Conservation (phyloP, 768 basidiomycete species). For the Naganishia randhawae region DNA sequence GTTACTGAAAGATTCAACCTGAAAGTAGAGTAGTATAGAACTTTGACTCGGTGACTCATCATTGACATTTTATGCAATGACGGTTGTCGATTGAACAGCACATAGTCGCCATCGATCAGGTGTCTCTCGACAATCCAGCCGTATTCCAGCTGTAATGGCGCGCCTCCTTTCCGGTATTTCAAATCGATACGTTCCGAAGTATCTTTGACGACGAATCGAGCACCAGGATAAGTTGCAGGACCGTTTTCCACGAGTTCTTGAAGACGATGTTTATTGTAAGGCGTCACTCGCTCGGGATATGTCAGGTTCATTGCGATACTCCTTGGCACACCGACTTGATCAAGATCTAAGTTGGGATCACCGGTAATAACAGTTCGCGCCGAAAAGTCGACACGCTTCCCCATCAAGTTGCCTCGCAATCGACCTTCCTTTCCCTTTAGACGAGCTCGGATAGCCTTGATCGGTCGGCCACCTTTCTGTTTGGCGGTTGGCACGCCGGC, state of each 20-base stretch:
- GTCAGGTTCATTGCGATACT: conserved; percentile 98
- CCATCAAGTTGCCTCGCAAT: conserved; percentile 96
- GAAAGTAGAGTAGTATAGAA: conserved; percentile 99
- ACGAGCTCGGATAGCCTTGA: conserved; percentile 96
- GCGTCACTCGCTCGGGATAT: conserved; percentile 95
- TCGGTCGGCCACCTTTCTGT: conserved; percentile 94
- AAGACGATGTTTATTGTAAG: conserved; percentile 89
- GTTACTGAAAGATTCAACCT: conserved; percentile 97
- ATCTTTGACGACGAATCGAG: conserved; percentile 92
- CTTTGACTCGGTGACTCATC: conserved; percentile 97
- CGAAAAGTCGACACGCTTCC: conserved; percentile 98
- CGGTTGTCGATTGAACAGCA: conserved; percentile 97
- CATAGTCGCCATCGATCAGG: conserved; percentile 92
- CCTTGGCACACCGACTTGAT: conserved; percentile 92
- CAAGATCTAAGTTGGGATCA: conserved; percentile 92
- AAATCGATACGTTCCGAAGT: conserved; percentile 96
- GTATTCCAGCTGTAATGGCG: conserved; percentile 83
- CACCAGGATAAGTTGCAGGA: conserved; percentile 90
- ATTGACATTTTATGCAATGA: conserved; percentile 99
- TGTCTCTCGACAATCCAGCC: conserved; percentile 99
- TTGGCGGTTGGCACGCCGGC: conserved; percentile 95
- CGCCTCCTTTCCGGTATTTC: conserved; percentile 90
- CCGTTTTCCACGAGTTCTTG: conserved; percentile 94
- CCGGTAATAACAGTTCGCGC: conserved; percentile 99
- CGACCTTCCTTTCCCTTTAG: conserved; percentile 99